These are phyloP conservation scores for Picocystis sp. DNA, from an alignment of 163 green algal species.

Conservation along the genomic window DNA sequence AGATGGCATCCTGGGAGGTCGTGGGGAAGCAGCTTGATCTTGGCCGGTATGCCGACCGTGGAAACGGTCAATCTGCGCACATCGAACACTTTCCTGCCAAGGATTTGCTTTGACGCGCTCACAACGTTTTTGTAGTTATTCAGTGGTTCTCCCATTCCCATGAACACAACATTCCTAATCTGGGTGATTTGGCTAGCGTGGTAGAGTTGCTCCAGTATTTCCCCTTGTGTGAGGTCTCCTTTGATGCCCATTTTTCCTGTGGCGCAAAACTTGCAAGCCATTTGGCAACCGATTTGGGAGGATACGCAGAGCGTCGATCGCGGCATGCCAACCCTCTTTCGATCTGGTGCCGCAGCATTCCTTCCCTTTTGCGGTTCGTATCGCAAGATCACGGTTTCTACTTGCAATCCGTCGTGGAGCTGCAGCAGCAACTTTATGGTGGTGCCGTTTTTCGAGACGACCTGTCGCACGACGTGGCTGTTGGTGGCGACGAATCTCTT, in stretches of 20 bases:
- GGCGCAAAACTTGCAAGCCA: constrained; percentile 93
- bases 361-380: constrained; percentile 52
- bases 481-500: no score
- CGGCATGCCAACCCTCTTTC: constrained; percentile 18
- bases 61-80: constrained; percentile 91
- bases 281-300: constrained; percentile 80
- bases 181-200: constrained; percentile 42
- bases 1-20: constrained; percentile 69
- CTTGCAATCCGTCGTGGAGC: constrained; percentile 78
- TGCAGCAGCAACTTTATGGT: constrained; percentile 83
- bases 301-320: constrained; percentile 82
- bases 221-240: constrained; percentile 44
- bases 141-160: constrained; percentile 82
- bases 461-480: no score
- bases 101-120: constrained; percentile 53
- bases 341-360: constrained; percentile 7
- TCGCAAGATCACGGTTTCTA: constrained; percentile 88
- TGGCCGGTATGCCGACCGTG: constrained; percentile 63
- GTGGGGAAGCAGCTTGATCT: constrained; percentile 37
- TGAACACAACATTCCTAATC: constrained; percentile 91
- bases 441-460: no score
- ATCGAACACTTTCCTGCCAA: constrained; percentile 43
- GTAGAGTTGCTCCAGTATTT: constrained; percentile 93
- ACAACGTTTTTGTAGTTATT: constrained; percentile 82
- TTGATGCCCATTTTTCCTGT: constrained; percentile 87